A percentile compares a stretch with the other conserved stretches of the same genome.
Conservation (phyloP, 2,329 filamentous ascomycete genomes). For the Verticillium isaacii region DNA sequence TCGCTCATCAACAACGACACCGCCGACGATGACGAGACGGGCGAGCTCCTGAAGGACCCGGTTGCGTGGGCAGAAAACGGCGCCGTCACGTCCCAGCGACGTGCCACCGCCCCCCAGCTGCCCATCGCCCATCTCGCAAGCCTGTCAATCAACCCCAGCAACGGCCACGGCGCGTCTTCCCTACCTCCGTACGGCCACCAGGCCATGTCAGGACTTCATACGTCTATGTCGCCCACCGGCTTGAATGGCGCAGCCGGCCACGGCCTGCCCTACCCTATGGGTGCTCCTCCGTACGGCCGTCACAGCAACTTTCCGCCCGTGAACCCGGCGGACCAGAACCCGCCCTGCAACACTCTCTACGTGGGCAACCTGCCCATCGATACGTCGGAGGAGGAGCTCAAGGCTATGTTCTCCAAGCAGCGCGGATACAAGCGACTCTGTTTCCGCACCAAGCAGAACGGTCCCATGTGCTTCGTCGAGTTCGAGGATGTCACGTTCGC, state of each 20-base stretch:
- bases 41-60: conserved; percentile 66
- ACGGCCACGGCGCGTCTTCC: conserved; percentile 43
- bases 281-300: conserved; percentile 6
- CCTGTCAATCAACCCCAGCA: conserved; percentile 65
- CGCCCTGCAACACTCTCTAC: conserved; percentile 95
- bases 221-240: conserved; percentile 52
- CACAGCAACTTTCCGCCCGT: conserved; percentile 76
- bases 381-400: conserved; percentile 92
- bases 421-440: conserved; percentile 93
- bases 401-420: conserved; percentile 87
- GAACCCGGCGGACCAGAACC: conserved; percentile 94
- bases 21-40: conserved; percentile 67
- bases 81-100: conserved; percentile 45
- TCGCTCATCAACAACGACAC: conserved; percentile 63
- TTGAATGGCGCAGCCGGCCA: conserved; percentile 37
- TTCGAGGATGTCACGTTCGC: conserved; percentile 92
- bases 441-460: conserved; percentile 91
- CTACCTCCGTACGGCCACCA: conserved; percentile 40
- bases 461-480: conserved; percentile 98
- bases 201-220: conserved; percentile 30
- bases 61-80: conserved; percentile 71
- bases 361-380: conserved; percentile 94
- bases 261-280: conserved; percentile 27
- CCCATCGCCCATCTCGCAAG: conserved; percentile 64
- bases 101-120: conserved; percentile 67